phyloP scores from a whole-genome alignment of 345 rosid species.

The Hibiscus mutabilis region DNA sequence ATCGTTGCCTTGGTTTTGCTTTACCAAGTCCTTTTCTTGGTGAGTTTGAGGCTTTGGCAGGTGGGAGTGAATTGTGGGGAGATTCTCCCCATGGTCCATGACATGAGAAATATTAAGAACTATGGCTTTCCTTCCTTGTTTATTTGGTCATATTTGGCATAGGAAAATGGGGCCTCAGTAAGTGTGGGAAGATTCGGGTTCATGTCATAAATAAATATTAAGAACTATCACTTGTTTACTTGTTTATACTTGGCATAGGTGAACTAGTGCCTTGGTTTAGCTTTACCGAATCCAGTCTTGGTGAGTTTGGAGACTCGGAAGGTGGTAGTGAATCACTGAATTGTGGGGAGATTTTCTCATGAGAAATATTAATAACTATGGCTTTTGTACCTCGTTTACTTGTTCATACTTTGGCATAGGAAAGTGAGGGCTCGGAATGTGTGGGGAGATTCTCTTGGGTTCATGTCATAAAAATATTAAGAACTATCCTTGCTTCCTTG shows the following conservation, averaged over 20 bases:
- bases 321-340: not conserved
- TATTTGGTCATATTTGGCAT: not conserved
- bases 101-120: not conserved
- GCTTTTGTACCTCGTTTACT: not conserved
- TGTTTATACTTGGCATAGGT: not conserved
- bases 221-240: not conserved
- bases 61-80: not conserved
- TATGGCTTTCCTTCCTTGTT: not conserved
- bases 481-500: not conserved
- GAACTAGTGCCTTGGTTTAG: not conserved
- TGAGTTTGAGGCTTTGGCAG: not conserved
- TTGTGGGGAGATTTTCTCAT: not conserved
- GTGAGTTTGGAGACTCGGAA: not conserved
- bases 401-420: not conserved
- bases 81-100: not conserved
- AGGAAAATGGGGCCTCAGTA: not conserved
- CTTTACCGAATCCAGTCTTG: not conserved
- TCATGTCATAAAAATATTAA: not conserved
- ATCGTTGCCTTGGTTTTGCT: not conserved
- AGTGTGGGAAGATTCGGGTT: not conserved
- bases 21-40: not conserved
- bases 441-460: not conserved
- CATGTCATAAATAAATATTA: not conserved
- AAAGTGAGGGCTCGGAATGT: not conserved
- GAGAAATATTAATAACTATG: not conserved